Evolutionary conservation across 1,284 basidiomycete species (phyloP).

Genomic region (Puccinia horiana): DNA sequence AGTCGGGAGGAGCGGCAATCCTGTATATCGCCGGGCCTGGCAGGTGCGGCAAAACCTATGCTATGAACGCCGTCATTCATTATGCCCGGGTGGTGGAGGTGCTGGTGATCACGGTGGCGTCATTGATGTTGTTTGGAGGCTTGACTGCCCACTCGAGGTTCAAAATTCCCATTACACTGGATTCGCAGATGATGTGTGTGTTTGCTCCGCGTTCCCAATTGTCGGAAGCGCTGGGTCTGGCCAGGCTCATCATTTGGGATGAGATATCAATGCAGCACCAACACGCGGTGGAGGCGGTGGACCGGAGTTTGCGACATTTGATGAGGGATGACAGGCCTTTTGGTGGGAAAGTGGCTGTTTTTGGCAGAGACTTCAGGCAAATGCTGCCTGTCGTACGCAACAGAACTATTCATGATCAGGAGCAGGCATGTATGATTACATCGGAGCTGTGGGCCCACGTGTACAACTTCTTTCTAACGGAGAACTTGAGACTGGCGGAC

Average conservation of each 20-base stretch:
- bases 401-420: not conserved
- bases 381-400: not conserved
- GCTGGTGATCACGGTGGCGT: not conserved
- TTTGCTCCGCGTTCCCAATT: no score
- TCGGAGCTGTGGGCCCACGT: not conserved
- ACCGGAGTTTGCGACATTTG: not conserved
- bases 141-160: conserved; percentile 2
- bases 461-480: not conserved
- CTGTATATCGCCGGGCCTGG: no score
- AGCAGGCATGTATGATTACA: not conserved
- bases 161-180: not conserved
- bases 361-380: not conserved
- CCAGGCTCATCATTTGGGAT: not conserved
- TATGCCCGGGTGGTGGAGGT: not conserved
- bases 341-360: conserved; percentile 3
- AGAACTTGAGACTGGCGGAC: not conserved
- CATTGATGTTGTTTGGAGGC: not conserved
- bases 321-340: not conserved
- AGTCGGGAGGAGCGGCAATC: no score
- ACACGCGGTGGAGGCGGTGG: not conserved
- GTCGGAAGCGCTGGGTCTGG: not conserved
- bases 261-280: conserved; percentile 11
- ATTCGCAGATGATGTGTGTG: not conserved
- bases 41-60: not conserved
- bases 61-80: not conserved